These are phyloP conservation scores for Cryptosporidium parvum DNA, from an alignment of 169 alveolate species.

Conservation along the genomic window DNA sequence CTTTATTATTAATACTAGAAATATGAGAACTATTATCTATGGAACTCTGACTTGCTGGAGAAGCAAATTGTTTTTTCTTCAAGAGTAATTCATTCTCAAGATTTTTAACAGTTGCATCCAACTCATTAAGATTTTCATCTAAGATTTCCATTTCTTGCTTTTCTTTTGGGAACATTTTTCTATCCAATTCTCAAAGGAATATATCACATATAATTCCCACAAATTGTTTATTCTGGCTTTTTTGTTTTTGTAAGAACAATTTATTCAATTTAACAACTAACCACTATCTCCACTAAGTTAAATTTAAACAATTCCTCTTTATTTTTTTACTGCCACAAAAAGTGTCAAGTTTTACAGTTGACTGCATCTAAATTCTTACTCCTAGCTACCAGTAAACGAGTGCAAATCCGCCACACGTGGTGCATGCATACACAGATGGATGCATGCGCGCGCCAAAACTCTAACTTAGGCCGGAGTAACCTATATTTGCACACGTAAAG, in stretches of 20 bases:
- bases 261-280: background rate
- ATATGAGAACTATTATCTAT: background rate
- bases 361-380: background rate
- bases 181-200: background rate
- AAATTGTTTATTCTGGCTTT: background rate
- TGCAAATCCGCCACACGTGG: slow-evolving; percentile 66
- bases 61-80: slow-evolving; percentile 4
- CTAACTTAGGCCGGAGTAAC: background rate
- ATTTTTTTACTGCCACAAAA: background rate
- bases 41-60: background rate
- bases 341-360: background rate
- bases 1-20: background rate
- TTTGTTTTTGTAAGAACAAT: background rate
- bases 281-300: background rate
- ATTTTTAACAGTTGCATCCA: slow-evolving; percentile 31
- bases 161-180: background rate
- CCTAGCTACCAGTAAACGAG: slow-evolving; percentile 9
- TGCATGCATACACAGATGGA: slow-evolving; percentile 25
- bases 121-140: slow-evolving; percentile 39
- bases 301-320: background rate
- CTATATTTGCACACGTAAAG: background rate
- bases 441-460: slow-evolving; percentile 38
- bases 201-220: background rate
- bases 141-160: slow-evolving; percentile 29
- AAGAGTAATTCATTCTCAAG: slow-evolving; percentile 32